Evolutionary conservation across 208 protist species (phyloP), one percentile per base, ranked within the genome.

Genomic region (Acanthamoeba comandoni): DNA sequence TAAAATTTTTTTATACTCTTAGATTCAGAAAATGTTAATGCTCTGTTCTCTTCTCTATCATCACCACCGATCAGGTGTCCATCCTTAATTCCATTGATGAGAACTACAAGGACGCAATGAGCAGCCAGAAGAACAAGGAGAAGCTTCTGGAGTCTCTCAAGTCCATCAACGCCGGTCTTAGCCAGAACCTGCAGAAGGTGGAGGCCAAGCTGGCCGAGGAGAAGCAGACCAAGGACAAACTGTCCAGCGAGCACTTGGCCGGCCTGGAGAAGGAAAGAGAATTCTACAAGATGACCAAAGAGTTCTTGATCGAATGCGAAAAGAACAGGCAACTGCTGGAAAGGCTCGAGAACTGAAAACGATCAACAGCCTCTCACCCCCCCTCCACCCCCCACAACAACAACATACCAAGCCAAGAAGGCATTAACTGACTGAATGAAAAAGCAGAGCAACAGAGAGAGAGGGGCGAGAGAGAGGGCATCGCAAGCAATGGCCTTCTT

Each of bases 201-300:
- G 65, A 60, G 19, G 80, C 19, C 51, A 80, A 57, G 5, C 55
- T 62, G 62, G 91, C 53, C 58, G 93, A 26, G 15, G 70, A 91
- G 58, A 93, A 64, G 88, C 79, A 69, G 26, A 75, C 80, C 11
- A 62, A 55, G 48, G 88, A 91, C 48, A 65, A 43, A 22, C 62
- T 94, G 8, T 75, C 91, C 17, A 84, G 90, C 24, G 26, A 67
- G 49, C 95, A 95, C 65, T 29, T 92, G 31, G n/a, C 31, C 2
- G 60, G 94, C 8, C 62, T 95, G 11, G 95, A 96, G 64, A 90
- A 91, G 87, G 89, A 96, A 65, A 93, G 95, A 73, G 48, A 86
- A 39, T 96, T 95, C 80, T 95, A 93, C 84, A 94, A 94, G 86
- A 85, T 91, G 13, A 93, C 93, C 15, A 91, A 92, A 48, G 94